Percentiles rank a stretch among this genome's conserved stretches.
These are phyloP conservation scores for Acer yangbiense DNA, from an alignment of 345 rosid species.

Conservation along the genomic window DNA sequence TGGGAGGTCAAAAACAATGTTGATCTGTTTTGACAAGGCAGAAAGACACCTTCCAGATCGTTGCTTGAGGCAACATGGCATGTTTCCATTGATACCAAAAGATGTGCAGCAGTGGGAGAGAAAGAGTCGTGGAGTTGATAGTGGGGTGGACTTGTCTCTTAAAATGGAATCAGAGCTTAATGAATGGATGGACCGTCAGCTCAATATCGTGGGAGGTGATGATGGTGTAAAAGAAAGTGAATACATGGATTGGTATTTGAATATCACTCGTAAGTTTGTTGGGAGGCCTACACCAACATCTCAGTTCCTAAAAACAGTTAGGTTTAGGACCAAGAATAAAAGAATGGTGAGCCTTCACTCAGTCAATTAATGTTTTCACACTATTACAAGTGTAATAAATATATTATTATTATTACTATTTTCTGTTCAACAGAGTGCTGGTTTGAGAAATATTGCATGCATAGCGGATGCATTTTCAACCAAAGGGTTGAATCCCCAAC, in stretches of 20 bases:
- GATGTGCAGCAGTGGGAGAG: constrained; percentile 68
- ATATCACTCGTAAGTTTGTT: constrained; percentile 52
- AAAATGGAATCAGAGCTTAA: constrained; percentile 66
- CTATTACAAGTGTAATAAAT: neutral
- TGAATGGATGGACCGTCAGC: constrained; percentile 65
- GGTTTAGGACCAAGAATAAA: constrained; percentile 31
- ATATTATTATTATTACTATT: neutral
- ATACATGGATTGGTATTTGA: constrained; percentile 69
- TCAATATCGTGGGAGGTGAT: constrained; percentile 47
- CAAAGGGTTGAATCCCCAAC: constrained; percentile 43
- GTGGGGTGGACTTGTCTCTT: constrained; percentile 65
- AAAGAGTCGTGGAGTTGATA: constrained; percentile 74
- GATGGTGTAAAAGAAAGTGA: constrained; percentile 53
- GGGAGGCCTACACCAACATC: constrained; percentile 44
- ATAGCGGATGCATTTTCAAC: constrained; percentile 44
- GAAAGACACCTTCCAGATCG: constrained; percentile 80
- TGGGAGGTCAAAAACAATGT: constrained; percentile 82
- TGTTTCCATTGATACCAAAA: constrained; percentile 62
- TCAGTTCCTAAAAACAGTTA: constrained; percentile 30
- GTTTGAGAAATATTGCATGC: constrained; percentile 48
- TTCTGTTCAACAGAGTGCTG: constrained; percentile 37
- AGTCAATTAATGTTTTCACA: neutral
- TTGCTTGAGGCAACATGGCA: constrained; percentile 75
- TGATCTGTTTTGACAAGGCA: constrained; percentile 79
- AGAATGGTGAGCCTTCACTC: constrained; percentile 33